phyloP scores from a whole-genome alignment of 2,329 filamentous ascomycete genomes.

The Dryadomyces quercivorus region DNA sequence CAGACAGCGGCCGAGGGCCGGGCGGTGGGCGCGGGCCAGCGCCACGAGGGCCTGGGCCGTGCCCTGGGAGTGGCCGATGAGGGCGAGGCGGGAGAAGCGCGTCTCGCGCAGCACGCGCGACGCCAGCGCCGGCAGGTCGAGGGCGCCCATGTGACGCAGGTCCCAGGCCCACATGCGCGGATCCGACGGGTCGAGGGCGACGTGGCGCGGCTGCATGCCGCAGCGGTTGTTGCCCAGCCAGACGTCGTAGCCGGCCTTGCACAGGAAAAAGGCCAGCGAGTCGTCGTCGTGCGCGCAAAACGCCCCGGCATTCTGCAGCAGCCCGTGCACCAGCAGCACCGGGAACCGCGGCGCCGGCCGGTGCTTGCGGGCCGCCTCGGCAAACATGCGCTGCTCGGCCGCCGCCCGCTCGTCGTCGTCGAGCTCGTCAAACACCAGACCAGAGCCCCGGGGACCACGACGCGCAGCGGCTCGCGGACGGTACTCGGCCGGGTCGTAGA shows the following conservation, averaged over 20 bases:
- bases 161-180: slow-evolving; percentile 97
- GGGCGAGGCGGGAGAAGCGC: slow-evolving; percentile 67
- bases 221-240: slow-evolving; percentile 94
- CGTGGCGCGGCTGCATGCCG: slow-evolving; percentile 69
- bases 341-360: slow-evolving; percentile 51
- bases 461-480: slow-evolving; percentile 34
- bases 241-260: slow-evolving; percentile 85
- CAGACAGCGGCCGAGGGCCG: slow-evolving; percentile 69
- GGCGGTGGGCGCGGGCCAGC: slow-evolving; percentile 78
- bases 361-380: slow-evolving; percentile 14
- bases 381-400: slow-evolving; percentile 6
- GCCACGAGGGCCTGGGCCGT: slow-evolving; percentile 83
- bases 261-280: slow-evolving; percentile 81
- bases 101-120: slow-evolving; percentile 73
- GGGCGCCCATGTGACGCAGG: slow-evolving; percentile 82
- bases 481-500: slow-evolving; percentile 74
- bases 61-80: slow-evolving; percentile 83
- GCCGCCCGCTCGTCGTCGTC: slow-evolving; percentile 7
- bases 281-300: slow-evolving; percentile 87
- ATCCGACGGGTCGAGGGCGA: slow-evolving; percentile 56
- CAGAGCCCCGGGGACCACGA: slow-evolving; percentile 43
- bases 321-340: slow-evolving; percentile 74
- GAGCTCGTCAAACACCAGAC: slow-evolving; percentile 42
- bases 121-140: slow-evolving; percentile 73
- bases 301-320: slow-evolving; percentile 77